Base-by-base conservation (phyloP, 1,139 yeast genomes). In the Arxiozyma telluris region DNA sequence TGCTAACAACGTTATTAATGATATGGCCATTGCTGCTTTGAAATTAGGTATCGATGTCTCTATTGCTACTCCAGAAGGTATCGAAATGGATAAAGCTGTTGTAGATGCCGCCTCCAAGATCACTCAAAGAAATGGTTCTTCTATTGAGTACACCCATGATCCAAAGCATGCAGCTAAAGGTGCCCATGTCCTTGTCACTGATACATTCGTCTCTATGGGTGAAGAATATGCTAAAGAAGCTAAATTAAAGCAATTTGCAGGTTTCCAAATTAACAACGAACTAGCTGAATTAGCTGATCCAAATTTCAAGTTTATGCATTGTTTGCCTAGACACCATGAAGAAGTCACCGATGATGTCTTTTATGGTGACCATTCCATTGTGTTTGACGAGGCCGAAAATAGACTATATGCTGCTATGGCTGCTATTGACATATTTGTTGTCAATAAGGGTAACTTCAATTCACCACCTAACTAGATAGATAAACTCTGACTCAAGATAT, bases 201-300 rank as follows among this genome's bases (percentile, higher is more conserved):
- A 93, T 64, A 93, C 98, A 4, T 93, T 96, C 84, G 83, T 93
- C 42, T 91, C 98, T 0, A 93, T 93, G 98, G 98, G 98, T 56
- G 93, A 93, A 74, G 98, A 93, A 70, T 73, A 79, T 8, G 93
- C 91, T 69, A 87, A 82, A 61, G 76, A 70, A 49, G 75, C 77
- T 56, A 87, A 91, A 59, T 74, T 93, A 63, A 76, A 83, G 66
- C 93, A 89, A 71, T 93, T 93, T 69, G 78, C 76, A 8, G 96
- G 96, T 1, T 93, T 83, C 76, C 96, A 89, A 72, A 84, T 93
- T 58, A 84, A 90, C 42, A 71, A 75, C 39, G 82, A 82, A 43
- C 76, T 91, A 76, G 80, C 87, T 30, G 55, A 65, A 7, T 67
- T 80, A 11, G 93, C 91, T 30, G 78, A 79, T 58, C 67, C 77